Percentiles rank a stretch among this genome's conserved stretches.
phyloP scores from a whole-genome alignment of 176 grass and related monocot species.

The Lolium perenne region DNA sequence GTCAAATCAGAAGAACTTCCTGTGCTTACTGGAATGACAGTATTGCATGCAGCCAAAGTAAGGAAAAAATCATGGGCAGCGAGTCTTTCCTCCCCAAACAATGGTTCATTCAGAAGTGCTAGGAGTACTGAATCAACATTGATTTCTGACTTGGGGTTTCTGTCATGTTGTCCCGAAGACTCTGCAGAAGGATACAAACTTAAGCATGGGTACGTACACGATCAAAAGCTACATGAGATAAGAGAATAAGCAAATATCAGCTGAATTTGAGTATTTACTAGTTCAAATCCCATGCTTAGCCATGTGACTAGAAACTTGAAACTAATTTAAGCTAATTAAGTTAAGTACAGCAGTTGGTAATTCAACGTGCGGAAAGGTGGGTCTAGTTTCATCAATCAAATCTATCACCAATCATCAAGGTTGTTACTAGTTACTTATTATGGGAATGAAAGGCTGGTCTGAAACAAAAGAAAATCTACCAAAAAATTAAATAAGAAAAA shows the following conservation, averaged over 20 bases:
- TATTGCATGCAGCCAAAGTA: slow-evolving; percentile 97
- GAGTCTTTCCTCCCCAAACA: slow-evolving; percentile 82
- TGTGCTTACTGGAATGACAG: slow-evolving; percentile 85
- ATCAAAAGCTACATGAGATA: slow-evolving; percentile 3
- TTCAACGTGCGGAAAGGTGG: slow-evolving; percentile 8
- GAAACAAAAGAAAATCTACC: slow-evolving; percentile 17
- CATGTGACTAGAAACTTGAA: slow-evolving; percentile 10
- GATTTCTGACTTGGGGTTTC: slow-evolving; percentile 54
- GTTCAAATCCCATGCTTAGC: background rate
- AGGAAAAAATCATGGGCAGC: slow-evolving; percentile 97
- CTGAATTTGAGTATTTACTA: background rate
- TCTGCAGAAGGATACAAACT: slow-evolving; percentile 56
- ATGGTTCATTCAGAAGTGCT: slow-evolving; percentile 66
- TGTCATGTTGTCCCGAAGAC: slow-evolving; percentile 43
- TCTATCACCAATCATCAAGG: background rate
- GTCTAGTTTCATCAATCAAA: slow-evolving; percentile 11
- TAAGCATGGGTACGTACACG: slow-evolving; percentile 35
- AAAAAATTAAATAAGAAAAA: background rate
- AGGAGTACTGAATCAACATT: slow-evolving; percentile 71
- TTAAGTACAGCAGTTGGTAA: slow-evolving; percentile 15
- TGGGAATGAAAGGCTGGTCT: slow-evolving; percentile 11
- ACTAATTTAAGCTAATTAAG: slow-evolving; percentile 18
- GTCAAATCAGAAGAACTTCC: slow-evolving; percentile 42
- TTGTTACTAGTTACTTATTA: slow-evolving; percentile 15
- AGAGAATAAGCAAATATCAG: slow-evolving; percentile 16